Evolutionary conservation across 202 grass and related monocot genomes (phyloP), one percentile per base, ranked within the genome.

Genomic region (Brachypodium distachyon): DNA sequence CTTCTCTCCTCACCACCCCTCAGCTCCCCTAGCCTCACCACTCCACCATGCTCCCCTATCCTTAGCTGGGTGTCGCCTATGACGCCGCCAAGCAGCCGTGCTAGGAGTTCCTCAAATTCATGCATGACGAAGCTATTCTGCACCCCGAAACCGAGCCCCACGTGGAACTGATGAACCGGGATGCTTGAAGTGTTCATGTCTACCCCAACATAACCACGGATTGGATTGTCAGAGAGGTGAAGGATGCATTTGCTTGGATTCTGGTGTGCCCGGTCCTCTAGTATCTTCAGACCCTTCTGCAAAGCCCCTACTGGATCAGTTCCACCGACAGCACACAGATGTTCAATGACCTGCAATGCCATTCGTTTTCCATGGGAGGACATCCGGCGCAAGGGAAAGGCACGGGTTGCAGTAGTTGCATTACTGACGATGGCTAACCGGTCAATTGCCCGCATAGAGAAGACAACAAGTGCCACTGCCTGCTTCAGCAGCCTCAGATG

Each of bases 401-500:
- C 92, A 39, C 96, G 96, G 37, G 96, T 93, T 66, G 92, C 92
- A 0, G 85, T 91, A 32, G 87, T 91, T 34, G 96, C 91, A 72
- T 96, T 89, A 0, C 92, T 96, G 72, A 99, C 96, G 21, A 99
- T 93, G 70, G 96, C 89, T 59, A 99, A 58, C 37, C 96, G 73
- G 66, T 99, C 96, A 12, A 90, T 80, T 16, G 92, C 70, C 4
- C 87, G 79, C 69, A 96, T 84, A 22, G 92, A 99, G 83, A 99
- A 99, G 62, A 99, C 86, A 18, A 87, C 92, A 14, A 99, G 85
- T 6, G 90, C 83, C 87, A 96, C 95, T 48, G 85, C 85, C 62
- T 99, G 96, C 83, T 99, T 99, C 82, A 99, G 60, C 56, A 96
- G 85, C 72, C 96, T 90, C 37, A 99, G 79, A 46, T 96, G 96